Evolutionary conservation across 768 basidiomycete genomes (phyloP).

Genomic region (Suillus tomentosus): DNA sequence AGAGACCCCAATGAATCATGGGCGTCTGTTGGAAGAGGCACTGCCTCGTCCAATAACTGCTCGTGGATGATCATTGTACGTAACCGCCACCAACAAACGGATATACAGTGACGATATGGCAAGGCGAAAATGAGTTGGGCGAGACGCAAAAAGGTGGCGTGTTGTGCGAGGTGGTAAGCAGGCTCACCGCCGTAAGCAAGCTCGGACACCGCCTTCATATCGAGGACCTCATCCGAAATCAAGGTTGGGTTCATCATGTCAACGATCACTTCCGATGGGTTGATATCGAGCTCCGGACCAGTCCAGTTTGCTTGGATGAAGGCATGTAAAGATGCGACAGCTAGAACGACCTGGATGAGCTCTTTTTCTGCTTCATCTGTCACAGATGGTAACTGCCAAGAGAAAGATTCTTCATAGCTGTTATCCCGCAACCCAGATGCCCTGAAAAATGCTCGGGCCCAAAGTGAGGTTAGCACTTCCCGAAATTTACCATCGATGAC

Average conservation of each 20-base stretch:
- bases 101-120: conserved; percentile 50
- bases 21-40: conserved; percentile 50
- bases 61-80: conserved; percentile 73
- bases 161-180: conserved; percentile 85
- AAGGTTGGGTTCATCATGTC: conserved; percentile 33
- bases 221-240: conserved; percentile 51
- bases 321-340: conserved; percentile 80
- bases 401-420: conserved; percentile 40
- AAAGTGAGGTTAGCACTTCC: conserved; percentile 48
- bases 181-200: conserved; percentile 91
- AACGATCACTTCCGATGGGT: conserved; percentile 41
- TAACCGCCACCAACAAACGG: conserved; percentile 82
- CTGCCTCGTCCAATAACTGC: conserved; percentile 79
- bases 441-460: conserved; percentile 44
- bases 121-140: conserved; percentile 68
- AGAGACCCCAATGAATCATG: conserved; percentile 46
- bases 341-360: conserved; percentile 60
- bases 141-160: conserved; percentile 70
- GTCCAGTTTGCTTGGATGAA: conserved; percentile 98
- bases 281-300: conserved; percentile 78
- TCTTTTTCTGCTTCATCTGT: conserved; percentile 48
- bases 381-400: conserved; percentile 31
- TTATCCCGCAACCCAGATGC: conserved; percentile 38
- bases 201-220: conserved; percentile 68
- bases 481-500: conserved; percentile 64